A percentile compares a stretch with the other conserved stretches of the same genome.
These are phyloP conservation scores for Zymoseptoria crescenta DNA, from an alignment of 2,329 filamentous ascomycete genomes.

Conservation along the genomic window DNA sequence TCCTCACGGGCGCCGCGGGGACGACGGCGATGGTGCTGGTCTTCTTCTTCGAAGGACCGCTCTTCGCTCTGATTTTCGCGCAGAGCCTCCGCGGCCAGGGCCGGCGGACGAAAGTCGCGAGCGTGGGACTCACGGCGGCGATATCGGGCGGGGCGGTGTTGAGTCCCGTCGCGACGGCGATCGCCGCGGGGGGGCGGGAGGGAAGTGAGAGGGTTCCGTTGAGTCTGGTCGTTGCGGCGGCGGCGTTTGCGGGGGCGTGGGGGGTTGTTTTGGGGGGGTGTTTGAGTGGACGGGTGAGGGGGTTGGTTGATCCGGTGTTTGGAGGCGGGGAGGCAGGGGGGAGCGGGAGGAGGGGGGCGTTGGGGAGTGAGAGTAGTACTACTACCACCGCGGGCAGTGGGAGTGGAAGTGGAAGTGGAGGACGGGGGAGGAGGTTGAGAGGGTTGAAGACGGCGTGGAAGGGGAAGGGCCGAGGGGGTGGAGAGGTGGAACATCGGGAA, in stretches of 20 bases:
- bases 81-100: constrained; percentile 52
- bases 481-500: neutral
- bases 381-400: neutral
- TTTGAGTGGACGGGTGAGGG: neutral
- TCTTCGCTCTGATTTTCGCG: constrained; percentile 53
- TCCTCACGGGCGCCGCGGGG: constrained; percentile 36
- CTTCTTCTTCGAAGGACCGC: constrained; percentile 54
- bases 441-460: neutral
- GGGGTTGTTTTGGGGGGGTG: neutral
- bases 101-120: constrained; percentile 49
- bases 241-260: constrained; percentile 37
- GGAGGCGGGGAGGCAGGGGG: no score
- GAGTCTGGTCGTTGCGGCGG: constrained; percentile 47
- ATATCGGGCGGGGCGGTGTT: constrained; percentile 49
- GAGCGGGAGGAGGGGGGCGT: neutral
- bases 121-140: constrained; percentile 46
- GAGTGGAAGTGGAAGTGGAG: neutral
- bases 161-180: constrained; percentile 47
- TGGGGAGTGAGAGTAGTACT: neutral
- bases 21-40: constrained; percentile 44
- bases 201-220: constrained; percentile 33
- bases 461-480: neutral
- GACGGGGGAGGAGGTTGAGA: neutral
- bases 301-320: neutral
- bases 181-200: constrained; percentile 18